Evolutionary conservation across 768 basidiomycete species (phyloP).

Genomic region (Lactarius hengduanensis): DNA sequence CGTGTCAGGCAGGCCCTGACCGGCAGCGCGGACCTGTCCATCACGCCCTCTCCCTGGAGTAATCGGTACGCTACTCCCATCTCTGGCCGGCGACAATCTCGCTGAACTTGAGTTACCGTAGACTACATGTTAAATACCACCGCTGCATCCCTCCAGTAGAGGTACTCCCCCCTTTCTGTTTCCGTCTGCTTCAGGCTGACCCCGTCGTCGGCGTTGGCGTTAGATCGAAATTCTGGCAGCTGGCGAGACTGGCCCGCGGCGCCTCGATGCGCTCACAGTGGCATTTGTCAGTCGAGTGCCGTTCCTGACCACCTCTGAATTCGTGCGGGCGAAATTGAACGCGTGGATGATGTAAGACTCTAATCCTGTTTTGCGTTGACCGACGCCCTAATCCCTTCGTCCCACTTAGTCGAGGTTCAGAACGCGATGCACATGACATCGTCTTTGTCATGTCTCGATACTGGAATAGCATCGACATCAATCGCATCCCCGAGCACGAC

Average conservation of each 20-base stretch:
- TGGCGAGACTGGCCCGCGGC: conserved; percentile 77
- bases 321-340: conserved; percentile 82
- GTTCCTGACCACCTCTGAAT: conserved; percentile 83
- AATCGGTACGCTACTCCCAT: conserved; percentile 54
- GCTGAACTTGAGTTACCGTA: conserved; percentile 35
- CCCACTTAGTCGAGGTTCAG: conserved; percentile 55
- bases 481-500: conserved; percentile 81
- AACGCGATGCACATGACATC: conserved; percentile 78
- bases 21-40: conserved; percentile 60
- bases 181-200: conserved; percentile 1
- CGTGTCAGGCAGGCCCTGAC: conserved; percentile 74
- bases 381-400: conserved; percentile 16
- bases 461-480: conserved; percentile 83
- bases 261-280: conserved; percentile 63
- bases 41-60: conserved; percentile 80
- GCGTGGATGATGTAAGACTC: conserved; percentile 71
- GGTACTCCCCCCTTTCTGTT: conserved; percentile 41
- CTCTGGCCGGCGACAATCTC: conserved; percentile 12
- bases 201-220: conserved; percentile 1
- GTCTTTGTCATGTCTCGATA: conserved; percentile 65
- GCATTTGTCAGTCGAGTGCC: conserved; percentile 70
- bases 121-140: conserved; percentile 74
- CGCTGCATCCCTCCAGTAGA: conserved; percentile 76
- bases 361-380: conserved; percentile 2
- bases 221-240: conserved; percentile 84